phyloP scores from a whole-genome alignment of 768 basidiomycete genomes.

The Termitomyces sp. region DNA sequence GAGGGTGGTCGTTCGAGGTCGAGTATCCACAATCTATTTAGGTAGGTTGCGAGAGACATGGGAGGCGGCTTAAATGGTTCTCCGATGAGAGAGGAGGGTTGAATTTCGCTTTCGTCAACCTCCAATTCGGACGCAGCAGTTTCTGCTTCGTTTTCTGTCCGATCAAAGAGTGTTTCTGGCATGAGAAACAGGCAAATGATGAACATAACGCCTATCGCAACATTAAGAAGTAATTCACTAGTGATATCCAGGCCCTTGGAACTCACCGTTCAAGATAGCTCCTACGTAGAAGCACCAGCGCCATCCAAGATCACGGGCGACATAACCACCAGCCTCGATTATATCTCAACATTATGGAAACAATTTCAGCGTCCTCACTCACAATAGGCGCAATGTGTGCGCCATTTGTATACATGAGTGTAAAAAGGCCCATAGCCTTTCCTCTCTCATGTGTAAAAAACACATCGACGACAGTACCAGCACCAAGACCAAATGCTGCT shows the following conservation, averaged over 20 bases:
- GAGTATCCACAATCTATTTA: conserved; percentile 25
- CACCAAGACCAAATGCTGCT: conserved; percentile 31
- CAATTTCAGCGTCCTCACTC: conserved; percentile 6
- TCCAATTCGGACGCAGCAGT: conserved; percentile 1
- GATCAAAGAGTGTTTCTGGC: conserved; percentile 37
- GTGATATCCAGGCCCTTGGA: background rate
- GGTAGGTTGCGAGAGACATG: conserved; percentile 19
- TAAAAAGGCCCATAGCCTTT: conserved; percentile 38
- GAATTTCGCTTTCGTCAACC: conserved; percentile 11
- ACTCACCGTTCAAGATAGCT: conserved; percentile 33
- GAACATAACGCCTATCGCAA: conserved; percentile 21
- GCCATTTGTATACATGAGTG: conserved; percentile 35
- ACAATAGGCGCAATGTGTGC: conserved; percentile 38
- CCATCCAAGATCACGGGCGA: conserved; percentile 33
- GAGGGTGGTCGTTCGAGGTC: conserved; percentile 24
- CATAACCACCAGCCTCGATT: conserved; percentile 30
- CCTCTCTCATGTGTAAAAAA: conserved; percentile 34
- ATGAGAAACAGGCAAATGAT: conserved; percentile 30
- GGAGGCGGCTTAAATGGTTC: conserved; percentile 23
- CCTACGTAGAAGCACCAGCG: conserved; percentile 41
- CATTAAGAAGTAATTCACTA: background rate
- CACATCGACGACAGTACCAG: conserved; percentile 33
- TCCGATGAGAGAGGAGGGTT: conserved; percentile 5
- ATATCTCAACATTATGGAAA: background rate
- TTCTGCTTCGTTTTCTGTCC: conserved; percentile 17